Percentiles rank a stretch among this genome's conserved stretches.
Evolutionary conservation across 139 green algal genomes (phyloP).

Genomic region (Prasinococcaceae sp.): DNA sequence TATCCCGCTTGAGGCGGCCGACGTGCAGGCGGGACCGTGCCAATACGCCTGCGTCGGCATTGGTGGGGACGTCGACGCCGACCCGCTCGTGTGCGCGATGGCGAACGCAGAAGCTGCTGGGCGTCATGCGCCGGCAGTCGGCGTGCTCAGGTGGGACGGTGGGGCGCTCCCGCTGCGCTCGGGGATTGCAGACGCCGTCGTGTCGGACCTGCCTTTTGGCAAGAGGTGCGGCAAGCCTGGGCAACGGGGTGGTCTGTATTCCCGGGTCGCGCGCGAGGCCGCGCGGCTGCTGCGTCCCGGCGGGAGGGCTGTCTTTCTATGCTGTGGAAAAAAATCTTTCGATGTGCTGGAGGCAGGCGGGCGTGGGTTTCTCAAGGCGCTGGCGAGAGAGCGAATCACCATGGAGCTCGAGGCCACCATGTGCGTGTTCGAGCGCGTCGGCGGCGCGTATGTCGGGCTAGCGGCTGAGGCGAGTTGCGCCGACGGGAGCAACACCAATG

Average conservation of each 20-base stretch:
- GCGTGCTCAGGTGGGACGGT: not conserved
- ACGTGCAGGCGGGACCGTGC: not conserved
- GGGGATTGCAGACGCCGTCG: not conserved
- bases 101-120: not conserved
- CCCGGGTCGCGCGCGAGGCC: not conserved
- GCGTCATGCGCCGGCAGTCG: too few species aligned
- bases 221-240: not conserved
- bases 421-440: too few species aligned
- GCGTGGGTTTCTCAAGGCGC: not conserved
- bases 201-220: not conserved
- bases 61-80: not conserved
- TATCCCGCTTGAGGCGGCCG: not conserved
- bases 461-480: too few species aligned
- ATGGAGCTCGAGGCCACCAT: not conserved
- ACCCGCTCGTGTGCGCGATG: not conserved
- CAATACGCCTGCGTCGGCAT: not conserved
- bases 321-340: not conserved
- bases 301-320: not conserved
- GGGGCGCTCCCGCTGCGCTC: not conserved
- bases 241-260: not conserved
- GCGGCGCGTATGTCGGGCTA: too few species aligned
- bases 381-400: not conserved
- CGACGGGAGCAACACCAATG: too few species aligned
- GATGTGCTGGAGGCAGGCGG: not conserved
- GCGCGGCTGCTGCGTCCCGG: not conserved